These are phyloP conservation scores for Epicoccum sorghinum DNA, from an alignment of 2,329 filamentous ascomycete genomes.

Conservation along the genomic window DNA sequence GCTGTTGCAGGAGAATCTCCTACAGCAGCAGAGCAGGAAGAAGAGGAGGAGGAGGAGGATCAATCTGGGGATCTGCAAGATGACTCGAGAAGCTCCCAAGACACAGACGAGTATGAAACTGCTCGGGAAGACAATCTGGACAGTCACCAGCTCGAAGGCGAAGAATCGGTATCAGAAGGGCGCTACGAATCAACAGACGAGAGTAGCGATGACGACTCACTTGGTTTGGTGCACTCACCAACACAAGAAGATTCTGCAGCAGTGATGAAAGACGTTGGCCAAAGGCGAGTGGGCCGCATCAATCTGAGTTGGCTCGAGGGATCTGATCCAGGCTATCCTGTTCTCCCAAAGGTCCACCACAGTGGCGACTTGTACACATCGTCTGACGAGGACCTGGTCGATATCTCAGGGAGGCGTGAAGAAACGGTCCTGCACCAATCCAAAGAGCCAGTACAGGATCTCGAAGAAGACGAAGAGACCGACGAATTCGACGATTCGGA, in stretches of 20 bases:
- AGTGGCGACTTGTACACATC: background rate
- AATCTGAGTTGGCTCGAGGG: constrained; percentile 20
- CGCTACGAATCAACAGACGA: constrained; percentile 6
- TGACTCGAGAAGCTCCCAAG: constrained; percentile 22
- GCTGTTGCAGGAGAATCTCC: constrained; percentile 15
- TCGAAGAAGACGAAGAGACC: background rate
- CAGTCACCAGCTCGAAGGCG: constrained; percentile 29
- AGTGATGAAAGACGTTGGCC: background rate
- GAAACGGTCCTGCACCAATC: background rate
- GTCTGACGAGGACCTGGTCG: constrained; percentile 4
- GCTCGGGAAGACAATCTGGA: constrained; percentile 37
- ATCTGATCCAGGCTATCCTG: constrained; percentile 28
- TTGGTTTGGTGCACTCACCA: background rate
- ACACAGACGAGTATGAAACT: constrained; percentile 42
- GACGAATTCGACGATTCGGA: constrained; percentile 34
- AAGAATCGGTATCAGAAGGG: constrained; percentile 9
- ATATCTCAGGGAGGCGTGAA: background rate
- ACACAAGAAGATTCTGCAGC: background rate
- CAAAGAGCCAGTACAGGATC: background rate
- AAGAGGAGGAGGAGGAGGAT: constrained; percentile 6
- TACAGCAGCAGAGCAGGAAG: constrained; percentile 25
- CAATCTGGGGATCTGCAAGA: constrained; percentile 17
- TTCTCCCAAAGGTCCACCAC: constrained; percentile 11
- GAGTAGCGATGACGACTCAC: constrained; percentile 1
- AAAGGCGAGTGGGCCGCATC: constrained; percentile 30